Conservation (phyloP, 441 rosid species). For the Croton laevigatus region DNA sequence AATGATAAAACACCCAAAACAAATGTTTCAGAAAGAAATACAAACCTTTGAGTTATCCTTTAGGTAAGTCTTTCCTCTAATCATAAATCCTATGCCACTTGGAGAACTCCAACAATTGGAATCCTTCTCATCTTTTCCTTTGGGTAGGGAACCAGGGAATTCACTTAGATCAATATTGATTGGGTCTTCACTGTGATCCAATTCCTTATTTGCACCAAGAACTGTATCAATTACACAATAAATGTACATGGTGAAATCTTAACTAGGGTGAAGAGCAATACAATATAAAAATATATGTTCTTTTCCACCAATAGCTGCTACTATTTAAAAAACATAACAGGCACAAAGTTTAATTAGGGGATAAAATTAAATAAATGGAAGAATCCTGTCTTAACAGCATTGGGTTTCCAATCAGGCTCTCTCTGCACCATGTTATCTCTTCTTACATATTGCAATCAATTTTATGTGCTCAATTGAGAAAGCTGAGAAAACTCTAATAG, state of each 20-base stretch:
- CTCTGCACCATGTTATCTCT: background rate
- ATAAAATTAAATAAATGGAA: background rate
- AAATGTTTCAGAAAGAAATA: constrained; percentile 13
- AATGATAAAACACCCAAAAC: background rate
- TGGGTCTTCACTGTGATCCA: constrained; percentile 56
- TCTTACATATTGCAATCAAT: background rate
- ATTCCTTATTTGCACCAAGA: constrained; percentile 55
- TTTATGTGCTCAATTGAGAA: background rate
- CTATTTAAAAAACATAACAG: background rate
- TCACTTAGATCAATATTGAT: constrained; percentile 52
- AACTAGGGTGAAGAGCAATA: background rate
- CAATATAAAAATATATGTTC: background rate
- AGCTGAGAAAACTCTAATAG: background rate
- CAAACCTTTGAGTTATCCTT: constrained; percentile 82
- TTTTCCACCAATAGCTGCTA: background rate
- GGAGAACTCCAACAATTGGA: constrained; percentile 95
- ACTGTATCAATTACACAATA: constrained; percentile 36
- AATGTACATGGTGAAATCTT: background rate
- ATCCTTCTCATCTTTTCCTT: constrained; percentile 63
- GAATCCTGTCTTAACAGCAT: background rate
- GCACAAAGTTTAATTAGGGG: too few species aligned
- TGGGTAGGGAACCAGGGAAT: constrained; percentile 59
- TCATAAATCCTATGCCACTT: constrained; percentile 84
- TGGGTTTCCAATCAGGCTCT: background rate
- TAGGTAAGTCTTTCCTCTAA: constrained; percentile 91